phyloP scores from a whole-genome alignment of 352 stramenopile genomes.

The Phytophthora pini region DNA sequence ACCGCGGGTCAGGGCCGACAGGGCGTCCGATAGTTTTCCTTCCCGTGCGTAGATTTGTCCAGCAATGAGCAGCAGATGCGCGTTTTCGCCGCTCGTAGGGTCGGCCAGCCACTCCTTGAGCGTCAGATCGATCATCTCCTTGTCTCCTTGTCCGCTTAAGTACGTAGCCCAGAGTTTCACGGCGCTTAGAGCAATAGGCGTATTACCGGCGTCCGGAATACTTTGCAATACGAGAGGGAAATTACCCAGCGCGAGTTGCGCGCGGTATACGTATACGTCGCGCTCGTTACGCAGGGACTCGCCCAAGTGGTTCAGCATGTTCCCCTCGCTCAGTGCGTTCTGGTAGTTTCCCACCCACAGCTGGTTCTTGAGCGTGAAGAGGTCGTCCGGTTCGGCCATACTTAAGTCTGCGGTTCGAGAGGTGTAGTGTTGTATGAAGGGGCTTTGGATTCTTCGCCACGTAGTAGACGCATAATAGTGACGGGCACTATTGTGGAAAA shows the following conservation, averaged over 20 bases:
- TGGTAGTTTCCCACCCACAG: constrained; percentile 98
- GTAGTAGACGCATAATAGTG: not conserved
- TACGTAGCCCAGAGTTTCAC: constrained; percentile 91
- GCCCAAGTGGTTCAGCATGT: constrained; percentile 86
- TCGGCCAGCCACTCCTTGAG: constrained; percentile 92
- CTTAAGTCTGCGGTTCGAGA: not conserved
- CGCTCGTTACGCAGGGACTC: constrained; percentile 91
- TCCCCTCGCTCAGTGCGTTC: constrained; percentile 92
- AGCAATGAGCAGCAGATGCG: constrained; percentile 93
- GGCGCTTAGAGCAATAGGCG: constrained; percentile 79
- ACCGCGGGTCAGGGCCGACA: constrained; percentile 92
- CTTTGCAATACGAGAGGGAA: constrained; percentile 88
- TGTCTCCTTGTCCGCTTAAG: constrained; percentile 69
- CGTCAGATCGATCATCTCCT: constrained; percentile 90
- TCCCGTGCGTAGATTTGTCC: constrained; percentile 94
- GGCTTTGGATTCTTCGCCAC: constrained; percentile 20
- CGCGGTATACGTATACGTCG: constrained; percentile 95
- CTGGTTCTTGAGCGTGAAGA: constrained; percentile 98
- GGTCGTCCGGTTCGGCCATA: constrained; percentile 96
- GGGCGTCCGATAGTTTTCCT: constrained; percentile 93
- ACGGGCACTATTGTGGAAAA: not conserved
- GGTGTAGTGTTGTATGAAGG: constrained; percentile 15
- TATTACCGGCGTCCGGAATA: constrained; percentile 76
- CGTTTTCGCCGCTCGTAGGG: constrained; percentile 82
- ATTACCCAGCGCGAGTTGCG: constrained; percentile 92